Evolutionary conservation across 2,329 filamentous ascomycete genomes (phyloP).

Genomic region (Pyricularia sp.): DNA sequence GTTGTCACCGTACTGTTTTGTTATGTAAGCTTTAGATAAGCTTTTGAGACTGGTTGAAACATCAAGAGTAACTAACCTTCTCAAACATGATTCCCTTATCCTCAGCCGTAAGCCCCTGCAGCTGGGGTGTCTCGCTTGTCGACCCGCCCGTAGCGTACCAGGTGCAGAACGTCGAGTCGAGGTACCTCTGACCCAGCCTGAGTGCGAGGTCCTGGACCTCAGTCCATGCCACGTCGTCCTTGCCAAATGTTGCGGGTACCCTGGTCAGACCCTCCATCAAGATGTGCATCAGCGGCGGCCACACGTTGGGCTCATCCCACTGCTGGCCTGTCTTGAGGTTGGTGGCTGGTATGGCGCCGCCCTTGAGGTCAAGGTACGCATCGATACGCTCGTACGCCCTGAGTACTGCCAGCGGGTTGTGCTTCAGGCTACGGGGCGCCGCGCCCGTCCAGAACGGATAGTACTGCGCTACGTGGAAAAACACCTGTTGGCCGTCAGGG

Average conservation of each 20-base stretch:
- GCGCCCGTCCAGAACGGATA: conserved; percentile 64
- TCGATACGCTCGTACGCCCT: conserved; percentile 43
- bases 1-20: conserved; percentile 42
- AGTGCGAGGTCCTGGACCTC: conserved; percentile 47
- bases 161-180: conserved; percentile 60
- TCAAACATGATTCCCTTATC: conserved; percentile 57
- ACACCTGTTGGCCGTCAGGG: conserved; percentile 44
- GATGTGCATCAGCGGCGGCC: conserved; percentile 58
- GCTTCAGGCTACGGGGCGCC: conserved; percentile 44
- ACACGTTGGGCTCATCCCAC: conserved; percentile 64
- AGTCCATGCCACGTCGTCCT: conserved; percentile 42
- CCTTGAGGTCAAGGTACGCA: conserved; percentile 37
- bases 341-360: conserved; percentile 52
- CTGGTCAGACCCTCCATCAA: conserved; percentile 53
- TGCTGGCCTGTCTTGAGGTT: conserved; percentile 54
- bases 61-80: conserved; percentile 5
- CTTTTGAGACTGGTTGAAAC: neutral
- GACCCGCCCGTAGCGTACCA: conserved; percentile 59
- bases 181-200: conserved; percentile 52
- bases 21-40: conserved; percentile 31
- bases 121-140: conserved; percentile 40
- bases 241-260: conserved; percentile 45
- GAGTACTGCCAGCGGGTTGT: conserved; percentile 48
- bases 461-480: conserved; percentile 51
- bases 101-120: conserved; percentile 32